phyloP scores from a whole-genome alignment of 2,329 filamentous ascomycete genomes.

The Tolypocladium sp. region DNA sequence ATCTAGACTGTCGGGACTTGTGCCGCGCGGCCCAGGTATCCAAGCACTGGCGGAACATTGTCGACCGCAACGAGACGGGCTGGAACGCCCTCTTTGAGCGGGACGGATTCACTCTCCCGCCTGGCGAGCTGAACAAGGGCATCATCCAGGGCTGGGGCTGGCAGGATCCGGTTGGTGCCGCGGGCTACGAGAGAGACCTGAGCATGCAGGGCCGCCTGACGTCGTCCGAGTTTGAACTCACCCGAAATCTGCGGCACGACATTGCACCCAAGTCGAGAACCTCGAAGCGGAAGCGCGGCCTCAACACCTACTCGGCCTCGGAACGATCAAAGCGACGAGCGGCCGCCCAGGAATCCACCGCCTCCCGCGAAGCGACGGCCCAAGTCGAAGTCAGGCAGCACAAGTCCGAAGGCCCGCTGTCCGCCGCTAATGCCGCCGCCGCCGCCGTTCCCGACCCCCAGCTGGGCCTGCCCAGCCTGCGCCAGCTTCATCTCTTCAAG shows the following conservation, averaged over 20 bases:
- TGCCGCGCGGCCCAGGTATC: conserved; percentile 90
- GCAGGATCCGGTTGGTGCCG: conserved; percentile 72
- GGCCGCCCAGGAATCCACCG: conserved; percentile 35
- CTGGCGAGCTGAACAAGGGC: conserved; percentile 76
- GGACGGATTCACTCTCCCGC: conserved; percentile 70
- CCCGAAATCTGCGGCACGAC: conserved; percentile 31
- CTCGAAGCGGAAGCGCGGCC: conserved; percentile 48
- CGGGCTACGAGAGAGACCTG: conserved; percentile 74
- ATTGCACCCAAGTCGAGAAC: conserved; percentile 33
- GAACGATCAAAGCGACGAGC: conserved; percentile 47
- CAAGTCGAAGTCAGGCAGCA: conserved; percentile 34
- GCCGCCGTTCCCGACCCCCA: conserved; percentile 73
- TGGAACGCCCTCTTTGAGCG: conserved; percentile 89
- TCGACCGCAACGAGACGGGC: conserved; percentile 87
- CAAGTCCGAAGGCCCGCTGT: conserved; percentile 73
- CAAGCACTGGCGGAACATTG: conserved; percentile 82
- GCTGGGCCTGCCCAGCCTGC: conserved; percentile 67
- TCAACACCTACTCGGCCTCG: conserved; percentile 32
- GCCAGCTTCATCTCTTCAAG: conserved; percentile 87
- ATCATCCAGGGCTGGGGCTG: conserved; percentile 94
- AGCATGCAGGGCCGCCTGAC: conserved; percentile 47
- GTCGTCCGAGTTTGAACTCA: conserved; percentile 43
- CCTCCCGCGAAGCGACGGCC: conserved; percentile 30
- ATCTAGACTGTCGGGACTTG: conserved; percentile 76
- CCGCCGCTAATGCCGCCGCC: conserved; percentile 77